These are phyloP conservation scores for Vigna mungo DNA, from an alignment of 306 rosid genomes.

Conservation along the genomic window DNA sequence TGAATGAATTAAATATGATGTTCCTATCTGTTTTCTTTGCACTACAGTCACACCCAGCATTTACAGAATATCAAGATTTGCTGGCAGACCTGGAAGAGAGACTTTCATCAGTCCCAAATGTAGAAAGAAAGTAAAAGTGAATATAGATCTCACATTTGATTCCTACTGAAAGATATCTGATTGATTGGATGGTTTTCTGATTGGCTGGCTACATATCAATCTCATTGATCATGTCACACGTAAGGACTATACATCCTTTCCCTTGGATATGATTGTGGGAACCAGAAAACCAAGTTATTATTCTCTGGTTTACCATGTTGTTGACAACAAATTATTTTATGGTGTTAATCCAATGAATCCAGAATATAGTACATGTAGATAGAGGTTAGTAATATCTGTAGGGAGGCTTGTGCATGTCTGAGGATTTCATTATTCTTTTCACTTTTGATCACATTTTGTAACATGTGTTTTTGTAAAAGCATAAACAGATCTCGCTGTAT, in stretches of 20 bases:
- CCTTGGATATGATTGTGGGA: constrained; percentile 36
- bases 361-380: constrained; percentile 53
- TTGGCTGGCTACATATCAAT: constrained; percentile 21
- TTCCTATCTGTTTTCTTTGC: constrained; percentile 36
- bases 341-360: constrained; percentile 42
- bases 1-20: constrained; percentile 12
- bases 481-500: constrained; percentile 45
- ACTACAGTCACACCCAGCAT: constrained; percentile 67
- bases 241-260: constrained; percentile 40
- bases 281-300: constrained; percentile 29
- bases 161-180: constrained; percentile 33
- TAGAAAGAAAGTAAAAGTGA: constrained; percentile 51
- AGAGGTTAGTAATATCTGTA: constrained; percentile 49
- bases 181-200: constrained; percentile 25
- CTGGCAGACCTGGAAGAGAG: constrained; percentile 76
- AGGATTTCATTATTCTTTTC: constrained; percentile 50
- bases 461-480: constrained; percentile 44
- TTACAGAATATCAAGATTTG: constrained; percentile 77
- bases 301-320: constrained; percentile 35
- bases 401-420: constrained; percentile 54
- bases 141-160: constrained; percentile 40
- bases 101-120: constrained; percentile 62
- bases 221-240: constrained; percentile 28
- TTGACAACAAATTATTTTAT: constrained; percentile 18
- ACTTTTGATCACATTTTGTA: constrained; percentile 41